These are phyloP conservation scores for Candida multigemmis DNA, from an alignment of 805 yeast species.

Conservation along the genomic window DNA sequence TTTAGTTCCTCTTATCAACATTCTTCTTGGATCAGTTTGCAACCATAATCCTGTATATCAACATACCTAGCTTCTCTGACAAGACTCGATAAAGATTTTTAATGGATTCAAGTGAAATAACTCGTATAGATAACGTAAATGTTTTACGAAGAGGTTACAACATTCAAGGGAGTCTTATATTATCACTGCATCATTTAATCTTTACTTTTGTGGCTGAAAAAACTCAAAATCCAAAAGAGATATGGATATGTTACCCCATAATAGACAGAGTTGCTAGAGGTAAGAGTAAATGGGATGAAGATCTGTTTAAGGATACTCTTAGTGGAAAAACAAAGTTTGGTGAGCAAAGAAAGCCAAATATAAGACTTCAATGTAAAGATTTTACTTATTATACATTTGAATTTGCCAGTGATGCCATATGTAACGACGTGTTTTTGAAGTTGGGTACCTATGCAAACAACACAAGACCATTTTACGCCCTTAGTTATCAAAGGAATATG, in stretches of 20 bases:
- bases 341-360: constrained; percentile 37
- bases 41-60: too few relatives aligned
- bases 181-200: constrained; percentile 29
- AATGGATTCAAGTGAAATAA: constrained; percentile 19
- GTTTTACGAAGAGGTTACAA: constrained; percentile 29
- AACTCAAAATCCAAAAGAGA: constrained; percentile 41
- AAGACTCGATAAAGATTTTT: too few relatives aligned
- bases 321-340: constrained; percentile 13
- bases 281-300: constrained; percentile 21
- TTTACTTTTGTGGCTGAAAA: too few relatives aligned
- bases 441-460: constrained; percentile 50
- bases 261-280: constrained; percentile 51
- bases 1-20: too few relatives aligned
- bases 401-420: constrained; percentile 47
- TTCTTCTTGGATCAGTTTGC: too few relatives aligned
- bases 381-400: constrained; percentile 76
- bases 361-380: constrained; percentile 75
- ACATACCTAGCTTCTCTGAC: too few relatives aligned
- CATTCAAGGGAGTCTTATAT: constrained; percentile 25
- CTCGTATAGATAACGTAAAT: constrained; percentile 28
- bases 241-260: constrained; percentile 90
- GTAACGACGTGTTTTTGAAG: constrained; percentile 66
- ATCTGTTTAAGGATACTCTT: constrained; percentile 3
- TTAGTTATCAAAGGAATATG: constrained; percentile 65
- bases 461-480: constrained; percentile 57